phyloP scores from a whole-genome alignment of 129 eudicot genomes.

The Flaveria trinervia region DNA sequence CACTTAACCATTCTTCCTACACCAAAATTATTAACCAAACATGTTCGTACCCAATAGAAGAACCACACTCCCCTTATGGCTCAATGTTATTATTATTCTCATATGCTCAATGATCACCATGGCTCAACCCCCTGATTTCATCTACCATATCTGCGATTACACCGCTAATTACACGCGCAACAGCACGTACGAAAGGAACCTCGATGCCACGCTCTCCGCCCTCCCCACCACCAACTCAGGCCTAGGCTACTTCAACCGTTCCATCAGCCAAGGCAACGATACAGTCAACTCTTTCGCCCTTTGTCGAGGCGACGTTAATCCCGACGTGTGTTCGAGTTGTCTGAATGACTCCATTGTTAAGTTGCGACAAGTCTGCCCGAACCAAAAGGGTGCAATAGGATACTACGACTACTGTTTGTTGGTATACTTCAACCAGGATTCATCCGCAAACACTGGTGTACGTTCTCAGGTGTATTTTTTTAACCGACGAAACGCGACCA shows the following conservation, averaged over 20 bases:
- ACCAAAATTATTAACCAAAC: background rate
- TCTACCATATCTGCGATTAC: background rate
- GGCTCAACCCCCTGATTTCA: background rate
- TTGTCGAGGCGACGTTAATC: background rate
- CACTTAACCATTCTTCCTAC: background rate
- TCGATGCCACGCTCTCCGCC: background rate
- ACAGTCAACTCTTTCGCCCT: background rate
- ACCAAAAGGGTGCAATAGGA: background rate
- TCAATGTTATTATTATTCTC: background rate
- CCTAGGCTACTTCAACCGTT: background rate
- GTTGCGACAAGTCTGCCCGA: background rate
- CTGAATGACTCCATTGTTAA: slow-evolving; percentile 1
- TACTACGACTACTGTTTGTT: background rate
- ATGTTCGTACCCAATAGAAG: background rate
- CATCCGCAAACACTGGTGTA: background rate
- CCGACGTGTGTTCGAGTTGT: background rate
- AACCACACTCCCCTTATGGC: background rate
- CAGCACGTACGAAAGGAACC: background rate
- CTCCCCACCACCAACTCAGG: slow-evolving; percentile 6
- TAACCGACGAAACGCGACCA: background rate
- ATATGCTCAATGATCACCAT: background rate
- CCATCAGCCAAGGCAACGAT: background rate
- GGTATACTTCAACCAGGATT: background rate
- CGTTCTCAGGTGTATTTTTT: background rate
- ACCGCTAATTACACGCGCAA: background rate